phyloP scores from a whole-genome alignment of 495 filamentous ascomycete genomes.

The Choiromyces venosus region DNA sequence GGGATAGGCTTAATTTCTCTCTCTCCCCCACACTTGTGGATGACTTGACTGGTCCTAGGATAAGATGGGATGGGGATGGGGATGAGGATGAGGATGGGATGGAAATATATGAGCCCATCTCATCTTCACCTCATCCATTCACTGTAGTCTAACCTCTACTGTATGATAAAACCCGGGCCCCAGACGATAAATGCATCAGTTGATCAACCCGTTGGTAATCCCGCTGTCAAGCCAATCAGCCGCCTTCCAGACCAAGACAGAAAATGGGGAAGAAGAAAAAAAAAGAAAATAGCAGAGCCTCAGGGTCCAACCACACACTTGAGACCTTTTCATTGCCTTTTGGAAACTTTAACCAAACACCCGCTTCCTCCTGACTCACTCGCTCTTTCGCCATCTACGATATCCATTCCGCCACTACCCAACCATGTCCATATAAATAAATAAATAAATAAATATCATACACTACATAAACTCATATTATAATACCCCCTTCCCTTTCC shows the following conservation, averaged over 20 bases:
- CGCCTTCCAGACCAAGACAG: not conserved
- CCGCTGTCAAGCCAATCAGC: not conserved
- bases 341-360: not conserved
- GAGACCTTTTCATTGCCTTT: not conserved
- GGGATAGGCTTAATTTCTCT: not conserved
- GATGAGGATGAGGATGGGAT: not conserved
- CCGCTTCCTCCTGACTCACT: not conserved
- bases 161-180: not conserved
- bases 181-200: not conserved
- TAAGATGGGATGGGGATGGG: not conserved
- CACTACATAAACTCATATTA: too few species aligned
- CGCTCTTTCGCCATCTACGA: too few species aligned
- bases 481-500: too few species aligned
- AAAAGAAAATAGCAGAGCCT: not conserved
- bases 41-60: not conserved
- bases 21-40: not conserved
- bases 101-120: not conserved
- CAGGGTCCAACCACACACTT: not conserved
- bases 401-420: not conserved
- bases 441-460: too few species aligned
- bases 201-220: not conserved
- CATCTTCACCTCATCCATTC: not conserved
- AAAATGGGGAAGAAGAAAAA: too few species aligned
- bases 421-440: not conserved
- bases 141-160: too few species aligned